phyloP scores from a whole-genome alignment of 305 asterid genomes.

The Coffea humblotiana region DNA sequence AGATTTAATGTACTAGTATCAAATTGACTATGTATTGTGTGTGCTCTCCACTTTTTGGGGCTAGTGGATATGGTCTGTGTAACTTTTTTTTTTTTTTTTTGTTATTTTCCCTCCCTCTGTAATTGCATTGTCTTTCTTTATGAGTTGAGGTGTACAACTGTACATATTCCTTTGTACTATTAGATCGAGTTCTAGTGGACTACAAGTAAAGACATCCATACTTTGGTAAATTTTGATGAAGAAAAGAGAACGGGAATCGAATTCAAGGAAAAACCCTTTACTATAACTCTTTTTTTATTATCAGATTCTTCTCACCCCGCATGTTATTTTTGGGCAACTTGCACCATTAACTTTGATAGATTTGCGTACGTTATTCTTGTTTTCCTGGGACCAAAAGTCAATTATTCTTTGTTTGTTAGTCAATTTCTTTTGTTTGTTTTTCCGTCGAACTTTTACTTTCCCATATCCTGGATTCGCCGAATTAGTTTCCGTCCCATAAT shows the following conservation, averaged over 20 bases:
- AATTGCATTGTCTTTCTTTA: background rate
- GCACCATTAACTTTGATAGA: no score
- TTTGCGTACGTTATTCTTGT: no score
- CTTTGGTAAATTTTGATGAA: background rate
- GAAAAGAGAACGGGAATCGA: conserved; percentile 13
- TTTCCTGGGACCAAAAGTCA: no score
- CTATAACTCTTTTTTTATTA: background rate
- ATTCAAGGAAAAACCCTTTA: background rate
- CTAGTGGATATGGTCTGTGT: conserved; percentile 7
- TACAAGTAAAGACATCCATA: background rate
- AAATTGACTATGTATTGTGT: no score
- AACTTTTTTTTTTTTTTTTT: background rate
- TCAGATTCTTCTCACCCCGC: background rate
- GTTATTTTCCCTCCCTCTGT: no score
- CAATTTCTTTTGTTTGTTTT: no score
- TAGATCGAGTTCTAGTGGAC: background rate
- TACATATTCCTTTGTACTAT: conserved; percentile 12
- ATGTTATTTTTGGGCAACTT: no score
- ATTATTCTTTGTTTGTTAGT: no score
- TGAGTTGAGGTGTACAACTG: background rate
- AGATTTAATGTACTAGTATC: no score
- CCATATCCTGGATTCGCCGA: no score
- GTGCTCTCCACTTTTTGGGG: background rate
- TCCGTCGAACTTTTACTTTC: no score
- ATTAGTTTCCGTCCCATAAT: background rate